These are phyloP conservation scores for Neurospora sp. DNA, from an alignment of 495 filamentous ascomycete species.

Conservation along the genomic window DNA sequence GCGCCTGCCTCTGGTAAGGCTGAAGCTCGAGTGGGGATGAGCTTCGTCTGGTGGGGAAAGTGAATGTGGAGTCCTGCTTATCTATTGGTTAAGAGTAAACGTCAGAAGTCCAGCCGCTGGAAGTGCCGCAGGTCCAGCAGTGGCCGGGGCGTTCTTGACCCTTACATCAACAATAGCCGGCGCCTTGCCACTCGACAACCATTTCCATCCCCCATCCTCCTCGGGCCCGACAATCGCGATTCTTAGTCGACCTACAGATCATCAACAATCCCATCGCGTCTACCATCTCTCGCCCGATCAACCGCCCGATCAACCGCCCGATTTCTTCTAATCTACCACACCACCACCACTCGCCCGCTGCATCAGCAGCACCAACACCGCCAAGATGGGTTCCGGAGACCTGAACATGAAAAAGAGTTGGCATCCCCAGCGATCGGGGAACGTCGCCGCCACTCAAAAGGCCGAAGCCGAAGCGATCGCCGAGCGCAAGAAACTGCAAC, in stretches of 20 bases:
- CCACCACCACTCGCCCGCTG: background rate
- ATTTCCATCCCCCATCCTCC: background rate
- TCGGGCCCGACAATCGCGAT: background rate
- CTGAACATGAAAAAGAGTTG: slow-evolving; percentile 97
- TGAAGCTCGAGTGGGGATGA: slow-evolving; percentile 8
- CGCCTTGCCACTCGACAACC: background rate
- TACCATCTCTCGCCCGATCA: background rate
- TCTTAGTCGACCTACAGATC: background rate
- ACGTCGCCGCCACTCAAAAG: slow-evolving; percentile 24
- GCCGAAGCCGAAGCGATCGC: slow-evolving; percentile 83
- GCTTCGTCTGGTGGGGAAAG: slow-evolving; percentile 1
- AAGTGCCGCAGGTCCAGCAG: background rate
- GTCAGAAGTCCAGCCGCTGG: background rate
- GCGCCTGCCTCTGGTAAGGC: slow-evolving; percentile 9
- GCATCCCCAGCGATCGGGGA: slow-evolving; percentile 45
- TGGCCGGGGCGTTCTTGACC: background rate
- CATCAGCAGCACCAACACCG: slow-evolving; percentile 15
- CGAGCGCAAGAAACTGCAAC: slow-evolving; percentile 83
- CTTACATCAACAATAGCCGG: background rate
- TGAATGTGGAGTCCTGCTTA: slow-evolving; percentile 15
- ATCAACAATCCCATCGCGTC: background rate
- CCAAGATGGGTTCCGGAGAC: slow-evolving; percentile 71
- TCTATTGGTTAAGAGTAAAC: slow-evolving; percentile 7
- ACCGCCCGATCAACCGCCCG: background rate
- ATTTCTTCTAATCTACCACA: background rate